Conservation (phyloP, 176 grass and related monocot genomes). For the Aegilops longissima region DNA sequence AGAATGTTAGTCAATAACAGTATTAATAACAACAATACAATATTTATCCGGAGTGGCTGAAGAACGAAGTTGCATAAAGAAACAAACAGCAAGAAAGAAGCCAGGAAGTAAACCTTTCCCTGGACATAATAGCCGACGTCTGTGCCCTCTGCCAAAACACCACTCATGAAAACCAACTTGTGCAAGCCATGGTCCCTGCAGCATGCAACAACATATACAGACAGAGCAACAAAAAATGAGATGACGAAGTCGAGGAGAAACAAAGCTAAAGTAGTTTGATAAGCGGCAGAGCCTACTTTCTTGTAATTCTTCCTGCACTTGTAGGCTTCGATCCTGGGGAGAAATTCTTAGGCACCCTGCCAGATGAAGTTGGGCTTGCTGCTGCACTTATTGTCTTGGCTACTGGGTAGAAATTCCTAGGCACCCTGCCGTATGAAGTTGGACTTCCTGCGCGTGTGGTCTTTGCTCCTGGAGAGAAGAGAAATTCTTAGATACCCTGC, state of each 20-base stretch:
- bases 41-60: not conserved
- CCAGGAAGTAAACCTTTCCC: constrained; percentile 61
- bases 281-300: constrained; percentile 45
- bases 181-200: constrained; percentile 66
- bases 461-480: constrained; percentile 40
- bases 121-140: constrained; percentile 82
- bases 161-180: constrained; percentile 81
- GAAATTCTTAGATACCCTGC: constrained; percentile 40
- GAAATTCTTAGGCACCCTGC: constrained; percentile 41
- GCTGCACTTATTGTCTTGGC: constrained; percentile 29
- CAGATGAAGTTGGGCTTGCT: not conserved
- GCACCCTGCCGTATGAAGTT: constrained; percentile 31
- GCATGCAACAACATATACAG: not conserved
- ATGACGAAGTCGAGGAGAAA: not conserved
- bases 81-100: not conserved
- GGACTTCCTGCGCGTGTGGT: not conserved
- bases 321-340: constrained; percentile 31
- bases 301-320: constrained; percentile 56
- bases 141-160: constrained; percentile 62
- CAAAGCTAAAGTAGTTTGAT: not conserved
- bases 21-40: constrained; percentile 30
- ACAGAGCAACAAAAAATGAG: constrained; percentile 18
- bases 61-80: constrained; percentile 1
- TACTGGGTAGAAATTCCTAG: constrained; percentile 41
- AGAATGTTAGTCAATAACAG: constrained; percentile 26